Percentiles rank a stretch among this genome's conserved stretches.
Evolutionary conservation across 352 stramenopile genomes (phyloP).

Genomic region (Globisporangium middletonii): DNA sequence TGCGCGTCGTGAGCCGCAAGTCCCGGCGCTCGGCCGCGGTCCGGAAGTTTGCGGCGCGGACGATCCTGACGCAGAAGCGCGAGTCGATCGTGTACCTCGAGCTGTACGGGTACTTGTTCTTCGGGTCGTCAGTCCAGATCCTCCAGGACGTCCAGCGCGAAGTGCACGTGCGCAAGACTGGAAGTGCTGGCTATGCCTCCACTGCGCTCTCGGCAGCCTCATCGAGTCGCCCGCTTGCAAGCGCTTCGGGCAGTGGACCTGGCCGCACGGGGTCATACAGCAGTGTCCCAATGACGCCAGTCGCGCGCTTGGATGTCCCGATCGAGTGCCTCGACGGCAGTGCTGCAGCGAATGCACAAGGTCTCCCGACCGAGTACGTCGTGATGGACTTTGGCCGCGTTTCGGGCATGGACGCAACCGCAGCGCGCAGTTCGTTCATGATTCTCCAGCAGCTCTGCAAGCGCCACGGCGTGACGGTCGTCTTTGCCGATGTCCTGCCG

Average conservation of each 20-base stretch:
- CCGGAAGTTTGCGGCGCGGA: constrained; percentile 61
- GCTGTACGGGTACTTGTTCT: constrained; percentile 83
- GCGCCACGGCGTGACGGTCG: constrained; percentile 51
- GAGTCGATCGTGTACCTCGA: constrained; percentile 77
- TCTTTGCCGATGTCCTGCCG: constrained; percentile 65
- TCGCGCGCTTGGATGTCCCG: constrained; percentile 41
- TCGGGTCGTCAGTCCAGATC: constrained; percentile 80
- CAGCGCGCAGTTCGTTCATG: constrained; percentile 76
- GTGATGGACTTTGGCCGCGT: constrained; percentile 87
- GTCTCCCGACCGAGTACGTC: constrained; percentile 74
- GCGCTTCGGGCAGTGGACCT: neutral
- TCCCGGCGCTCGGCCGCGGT: constrained; percentile 55
- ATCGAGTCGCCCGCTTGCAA: neutral
- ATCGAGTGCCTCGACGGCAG: constrained; percentile 75
- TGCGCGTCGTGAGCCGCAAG: constrained; percentile 59
- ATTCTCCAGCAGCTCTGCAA: constrained; percentile 80
- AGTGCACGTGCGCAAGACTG: constrained; percentile 51
- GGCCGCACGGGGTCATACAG: constrained; percentile 9
- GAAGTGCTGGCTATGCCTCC: constrained; percentile 3
- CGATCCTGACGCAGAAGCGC: constrained; percentile 50
- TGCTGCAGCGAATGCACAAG: constrained; percentile 30
- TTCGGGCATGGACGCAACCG: constrained; percentile 86
- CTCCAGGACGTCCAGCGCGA: constrained; percentile 74
- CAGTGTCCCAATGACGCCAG: constrained; percentile 43
- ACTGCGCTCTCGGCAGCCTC: constrained; percentile 2